Conservation (phyloP, 257 asterid genomes). For the Solanum virginianum region DNA sequence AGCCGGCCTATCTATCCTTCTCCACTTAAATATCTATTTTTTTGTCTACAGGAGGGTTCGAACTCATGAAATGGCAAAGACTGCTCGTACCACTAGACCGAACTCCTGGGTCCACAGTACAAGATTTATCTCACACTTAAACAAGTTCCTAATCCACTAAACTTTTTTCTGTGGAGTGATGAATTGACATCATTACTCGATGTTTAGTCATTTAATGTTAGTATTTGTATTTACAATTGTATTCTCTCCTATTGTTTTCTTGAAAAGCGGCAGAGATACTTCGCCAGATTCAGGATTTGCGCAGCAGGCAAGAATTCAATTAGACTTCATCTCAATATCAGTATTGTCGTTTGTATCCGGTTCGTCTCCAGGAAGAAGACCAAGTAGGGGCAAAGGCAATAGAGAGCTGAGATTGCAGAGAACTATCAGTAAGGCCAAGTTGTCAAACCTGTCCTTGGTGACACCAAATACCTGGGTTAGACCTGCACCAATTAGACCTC, state of each 20-base stretch:
- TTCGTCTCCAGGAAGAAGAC: slow-evolving; percentile 69
- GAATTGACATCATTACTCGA: neutral
- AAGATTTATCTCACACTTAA: neutral
- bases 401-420: slow-evolving; percentile 94
- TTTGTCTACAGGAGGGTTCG: neutral
- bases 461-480: slow-evolving; percentile 75
- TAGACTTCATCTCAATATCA: slow-evolving; percentile 71
- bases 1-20: neutral
- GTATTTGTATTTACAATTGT: slow-evolving; percentile 12
- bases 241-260: neutral
- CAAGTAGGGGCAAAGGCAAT: slow-evolving; percentile 79
- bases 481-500: slow-evolving; percentile 92
- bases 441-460: slow-evolving; percentile 70
- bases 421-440: slow-evolving; percentile 56
- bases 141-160: neutral
- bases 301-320: slow-evolving; percentile 17
- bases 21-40: neutral
- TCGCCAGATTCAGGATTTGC: neutral
- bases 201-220: neutral
- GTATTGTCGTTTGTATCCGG: slow-evolving; percentile 26
- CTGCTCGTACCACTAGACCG: neutral
- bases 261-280: neutral
- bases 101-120: neutral
- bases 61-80: neutral
- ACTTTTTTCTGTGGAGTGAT: neutral